Evolutionary conservation across 176 grass and related monocot genomes (phyloP), one percentile per base, ranked within the genome.

Genomic region (Chrysopogon serrulatus): DNA sequence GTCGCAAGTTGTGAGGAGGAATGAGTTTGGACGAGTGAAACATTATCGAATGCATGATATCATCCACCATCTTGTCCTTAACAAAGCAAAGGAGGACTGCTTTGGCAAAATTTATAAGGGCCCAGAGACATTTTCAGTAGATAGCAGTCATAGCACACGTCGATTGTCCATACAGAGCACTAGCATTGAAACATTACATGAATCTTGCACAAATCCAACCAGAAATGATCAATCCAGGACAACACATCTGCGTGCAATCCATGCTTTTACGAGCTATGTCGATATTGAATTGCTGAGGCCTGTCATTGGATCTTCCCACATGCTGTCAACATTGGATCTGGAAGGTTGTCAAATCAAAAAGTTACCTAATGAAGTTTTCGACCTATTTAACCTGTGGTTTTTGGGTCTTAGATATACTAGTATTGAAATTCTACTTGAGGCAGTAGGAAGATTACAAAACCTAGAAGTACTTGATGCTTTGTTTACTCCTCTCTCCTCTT

Each of bases 381-480:
- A 40, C 8, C 70, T 89, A 19, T 85, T 85, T 18, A 85, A 89
- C 60, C 32, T 89, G 8, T 34, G n/a, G 1, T 85, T 80, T 28
- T 39, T 89, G 35, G 74, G 87, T 28, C 60, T 89, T 10, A 61
- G 84, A 60, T 1, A 49, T 14, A 87, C 84, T 32, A 14, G 18
- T 5, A 37, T 87, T 18, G 16, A 71, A 10, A 15, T n/a, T 40
- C 14, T 89, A 15, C 74, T 74, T 8, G 48, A 73, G 37, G 75
- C 81, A 16, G 34, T 80, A 1, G 37, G 83, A 17, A 79, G 39
- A 35, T 74, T 89, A 23, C 5, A 47, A 7, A 89, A 85, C 6
- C 23, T 89, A 5, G 43, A 74, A 30, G 77, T 82, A 5, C 33
- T 89, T 1, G 82, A 89, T 69, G 68, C n/a, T n/a, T n/a, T n/a